Base-by-base conservation (phyloP, 1,139 yeast species). In the Hanseniaspora sp. region DNA sequence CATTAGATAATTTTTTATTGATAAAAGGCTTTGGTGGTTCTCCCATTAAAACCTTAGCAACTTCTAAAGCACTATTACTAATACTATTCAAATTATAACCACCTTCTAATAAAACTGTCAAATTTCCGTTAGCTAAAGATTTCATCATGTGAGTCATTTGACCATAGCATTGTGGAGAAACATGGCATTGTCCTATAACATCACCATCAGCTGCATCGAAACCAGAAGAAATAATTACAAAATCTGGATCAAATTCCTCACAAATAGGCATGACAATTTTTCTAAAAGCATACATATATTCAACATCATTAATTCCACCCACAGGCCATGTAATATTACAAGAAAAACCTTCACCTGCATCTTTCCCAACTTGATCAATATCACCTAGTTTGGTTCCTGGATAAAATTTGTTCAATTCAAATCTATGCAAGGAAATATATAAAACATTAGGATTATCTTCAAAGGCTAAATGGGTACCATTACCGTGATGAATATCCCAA, bases 131-230 rank as follows among this genome's bases (percentile, higher is more conserved):
- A 2, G 96, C 96, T 49, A 94, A 72, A 40, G 86, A 80, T 68
- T 88, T 90, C 60, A 94, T 73, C 82, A 83, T 76, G 64, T 88
- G 95, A 2, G 97, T 86, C 96, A 94, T 87, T 60, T 87, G 90
- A 7, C 96, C 96, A 66, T 92, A 94, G 17, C 96, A 96, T 45
- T 88, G 84, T 1, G 98, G 98, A 0, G 96, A 78, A 4, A 94
- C 95, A 67, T 86, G 95, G 67, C 96, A 92, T 42, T 94, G 95
- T n/a, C 98, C 99, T 60, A 94, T 86, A 56, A 87, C 83, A 69
- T 94, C 99, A 54, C 97, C 98, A 62, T 86, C 96, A 0, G 99
- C 99, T 29, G 98, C 98, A 71, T 92, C 99, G 64, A 92, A 92
- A 0, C 99, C 99, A 0, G 97, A 83, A 44, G 96, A 86, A 37